phyloP scores from a whole-genome alignment of 2,329 filamentous ascomycete species.

The Monilinia polystroma region DNA sequence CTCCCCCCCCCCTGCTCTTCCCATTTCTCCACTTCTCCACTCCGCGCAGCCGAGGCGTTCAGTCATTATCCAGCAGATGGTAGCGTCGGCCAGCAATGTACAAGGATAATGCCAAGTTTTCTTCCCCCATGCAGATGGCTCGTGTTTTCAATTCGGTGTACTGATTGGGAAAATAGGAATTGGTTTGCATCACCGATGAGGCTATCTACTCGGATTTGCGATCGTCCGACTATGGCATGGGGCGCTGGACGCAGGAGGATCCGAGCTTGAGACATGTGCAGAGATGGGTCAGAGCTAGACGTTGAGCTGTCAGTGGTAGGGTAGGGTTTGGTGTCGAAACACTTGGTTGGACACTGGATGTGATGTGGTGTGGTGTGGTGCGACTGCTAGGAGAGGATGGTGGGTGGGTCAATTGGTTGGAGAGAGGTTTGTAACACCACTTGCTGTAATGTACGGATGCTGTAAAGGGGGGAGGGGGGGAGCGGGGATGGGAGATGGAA shows the following conservation, averaged over 20 bases:
- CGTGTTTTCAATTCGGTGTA: no score
- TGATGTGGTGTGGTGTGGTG: neutral
- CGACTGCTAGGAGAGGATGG: neutral
- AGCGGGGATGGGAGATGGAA: neutral
- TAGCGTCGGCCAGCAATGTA: no score
- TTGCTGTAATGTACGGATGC: neutral
- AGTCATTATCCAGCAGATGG: no score
- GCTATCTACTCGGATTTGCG: conserved; percentile 56
- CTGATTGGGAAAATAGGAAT: conserved; percentile 44
- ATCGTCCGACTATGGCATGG: conserved; percentile 52
- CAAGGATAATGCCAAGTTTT: conserved; percentile 1
- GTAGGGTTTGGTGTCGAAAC: neutral
- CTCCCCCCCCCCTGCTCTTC: neutral
- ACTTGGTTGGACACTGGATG: neutral
- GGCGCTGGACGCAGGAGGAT: conserved; percentile 63
- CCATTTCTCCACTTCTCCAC: neutral
- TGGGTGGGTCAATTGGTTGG: neutral
- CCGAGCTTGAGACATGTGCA: conserved; percentile 57
- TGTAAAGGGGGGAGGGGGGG: neutral
- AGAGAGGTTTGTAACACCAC: neutral
- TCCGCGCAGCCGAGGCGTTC: neutral
- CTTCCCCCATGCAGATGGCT: no score
- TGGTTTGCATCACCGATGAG: conserved; percentile 59
- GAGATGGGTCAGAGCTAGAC: conserved; percentile 54
- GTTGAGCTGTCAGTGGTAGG: conserved; percentile 25